Conservation (phyloP, 2,329 filamentous ascomycete genomes). For the Colletotrichum sp. region DNA sequence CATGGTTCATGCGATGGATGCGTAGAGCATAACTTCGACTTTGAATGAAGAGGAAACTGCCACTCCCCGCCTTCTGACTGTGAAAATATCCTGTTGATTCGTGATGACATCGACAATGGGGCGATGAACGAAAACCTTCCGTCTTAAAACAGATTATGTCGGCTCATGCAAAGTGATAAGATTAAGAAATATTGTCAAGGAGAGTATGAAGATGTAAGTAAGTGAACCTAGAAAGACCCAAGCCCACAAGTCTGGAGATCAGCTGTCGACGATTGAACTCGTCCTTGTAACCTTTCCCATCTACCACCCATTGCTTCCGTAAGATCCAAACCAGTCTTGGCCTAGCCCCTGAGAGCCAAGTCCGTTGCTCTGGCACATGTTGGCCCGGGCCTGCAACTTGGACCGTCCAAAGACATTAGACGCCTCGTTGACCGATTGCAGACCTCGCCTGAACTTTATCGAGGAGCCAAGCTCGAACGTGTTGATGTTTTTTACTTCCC, state of each 20-base stretch:
- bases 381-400: neutral
- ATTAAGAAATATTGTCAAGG: neutral
- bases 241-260: neutral
- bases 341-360: neutral
- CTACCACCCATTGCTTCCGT: neutral
- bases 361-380: neutral
- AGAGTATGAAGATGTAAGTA: neutral
- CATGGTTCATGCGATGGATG: neutral
- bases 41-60: neutral
- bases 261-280: neutral
- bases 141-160: too few species aligned
- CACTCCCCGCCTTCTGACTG: neutral
- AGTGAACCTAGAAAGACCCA: neutral
- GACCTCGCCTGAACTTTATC: neutral
- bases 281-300: neutral
- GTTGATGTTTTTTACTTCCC: neutral
- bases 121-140: neutral
- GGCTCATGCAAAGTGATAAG: neutral
- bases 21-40: neutral
- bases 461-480: neutral
- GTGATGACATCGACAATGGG: neutral
- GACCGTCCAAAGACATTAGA: neutral
- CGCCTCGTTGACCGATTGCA: neutral
- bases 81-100: neutral
- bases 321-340: neutral